phyloP scores from a whole-genome alignment of 2,329 filamentous ascomycete genomes.

The Monilinia aucupariae region DNA sequence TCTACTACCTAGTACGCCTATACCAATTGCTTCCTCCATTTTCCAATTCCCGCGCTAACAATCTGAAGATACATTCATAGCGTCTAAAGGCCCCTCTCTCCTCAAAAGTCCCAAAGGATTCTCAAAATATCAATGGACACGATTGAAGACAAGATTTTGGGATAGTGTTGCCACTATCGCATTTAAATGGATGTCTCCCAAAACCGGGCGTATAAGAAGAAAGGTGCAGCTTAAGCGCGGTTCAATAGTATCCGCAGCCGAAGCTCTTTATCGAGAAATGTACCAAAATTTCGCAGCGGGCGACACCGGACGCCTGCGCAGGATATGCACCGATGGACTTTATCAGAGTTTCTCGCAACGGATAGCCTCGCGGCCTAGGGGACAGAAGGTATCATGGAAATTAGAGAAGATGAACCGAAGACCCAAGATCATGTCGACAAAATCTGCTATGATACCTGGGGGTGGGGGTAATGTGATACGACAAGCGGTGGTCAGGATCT shows the following conservation, averaged over 20 bases:
- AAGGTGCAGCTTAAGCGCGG: conserved; percentile 40
- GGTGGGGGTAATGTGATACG: conserved; percentile 43
- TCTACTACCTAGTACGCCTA: conserved; percentile 26
- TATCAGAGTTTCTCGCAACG: conserved; percentile 46
- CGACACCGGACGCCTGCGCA: conserved; percentile 46
- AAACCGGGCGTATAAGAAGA: conserved; percentile 10
- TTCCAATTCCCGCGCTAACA: neutral
- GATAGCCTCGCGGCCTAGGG: conserved; percentile 47
- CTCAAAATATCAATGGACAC: conserved; percentile 30
- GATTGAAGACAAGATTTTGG: conserved; percentile 25
- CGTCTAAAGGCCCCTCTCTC: conserved; percentile 33
- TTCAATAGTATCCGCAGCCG: conserved; percentile 47
- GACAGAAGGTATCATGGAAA: conserved; percentile 48
- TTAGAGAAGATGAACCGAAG: conserved; percentile 45
- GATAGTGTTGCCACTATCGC: conserved; percentile 25
- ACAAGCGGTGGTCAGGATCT: conserved; percentile 57
- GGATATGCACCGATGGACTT: conserved; percentile 51
- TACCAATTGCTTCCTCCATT: neutral
- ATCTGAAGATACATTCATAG: conserved; percentile 37
- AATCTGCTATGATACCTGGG: conserved; percentile 43
- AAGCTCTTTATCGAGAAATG: conserved; percentile 55
- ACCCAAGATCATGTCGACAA: conserved; percentile 44
- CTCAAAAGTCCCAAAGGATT: conserved; percentile 27
- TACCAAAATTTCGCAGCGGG: conserved; percentile 56
- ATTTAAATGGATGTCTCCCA: conserved; percentile 23